Conservation (phyloP, 2,329 filamentous ascomycete genomes). For the Paraphoma sp. region DNA sequence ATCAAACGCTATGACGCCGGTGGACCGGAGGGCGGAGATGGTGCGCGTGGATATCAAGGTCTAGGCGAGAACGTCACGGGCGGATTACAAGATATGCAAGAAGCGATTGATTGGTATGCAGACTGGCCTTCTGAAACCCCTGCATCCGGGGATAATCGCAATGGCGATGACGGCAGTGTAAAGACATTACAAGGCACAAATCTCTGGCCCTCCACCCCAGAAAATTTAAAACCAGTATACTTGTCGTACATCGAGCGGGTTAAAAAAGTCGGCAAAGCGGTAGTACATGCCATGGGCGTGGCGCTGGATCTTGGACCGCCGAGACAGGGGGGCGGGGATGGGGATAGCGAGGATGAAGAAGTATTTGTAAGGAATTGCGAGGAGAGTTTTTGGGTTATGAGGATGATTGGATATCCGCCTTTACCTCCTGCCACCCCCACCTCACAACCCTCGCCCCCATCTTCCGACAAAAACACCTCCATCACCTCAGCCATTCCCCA, state of each 20-base stretch:
- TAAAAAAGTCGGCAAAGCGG: slow-evolving; percentile 38
- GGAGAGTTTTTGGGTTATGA: slow-evolving; percentile 50
- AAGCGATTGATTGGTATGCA: slow-evolving; percentile 50
- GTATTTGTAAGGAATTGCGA: slow-evolving; percentile 42
- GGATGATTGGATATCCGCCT: slow-evolving; percentile 50
- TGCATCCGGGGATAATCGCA: background rate
- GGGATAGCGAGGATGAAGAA: slow-evolving; percentile 31
- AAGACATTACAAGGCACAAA: slow-evolving; percentile 51
- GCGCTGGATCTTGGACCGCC: slow-evolving; percentile 37
- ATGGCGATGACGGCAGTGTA: slow-evolving; percentile 20
- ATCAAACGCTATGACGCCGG: slow-evolving; percentile 45
- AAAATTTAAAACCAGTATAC: slow-evolving; percentile 38
- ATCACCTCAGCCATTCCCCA: background rate
- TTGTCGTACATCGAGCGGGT: slow-evolving; percentile 38
- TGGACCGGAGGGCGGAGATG: slow-evolving; percentile 41
- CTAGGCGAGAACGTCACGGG: slow-evolving; percentile 48
- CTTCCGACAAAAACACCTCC: background rate
- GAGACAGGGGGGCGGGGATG: background rate
- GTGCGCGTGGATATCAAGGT: slow-evolving; percentile 47
- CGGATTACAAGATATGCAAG: slow-evolving; percentile 45
- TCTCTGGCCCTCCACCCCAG: slow-evolving; percentile 49
- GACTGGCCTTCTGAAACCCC: too few species aligned
- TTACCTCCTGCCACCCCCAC: too few species aligned
- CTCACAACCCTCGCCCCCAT: too few species aligned
- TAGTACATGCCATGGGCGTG: slow-evolving; percentile 49